These are phyloP conservation scores for Acer saccharum DNA, from an alignment of 345 rosid genomes.

Conservation along the genomic window DNA sequence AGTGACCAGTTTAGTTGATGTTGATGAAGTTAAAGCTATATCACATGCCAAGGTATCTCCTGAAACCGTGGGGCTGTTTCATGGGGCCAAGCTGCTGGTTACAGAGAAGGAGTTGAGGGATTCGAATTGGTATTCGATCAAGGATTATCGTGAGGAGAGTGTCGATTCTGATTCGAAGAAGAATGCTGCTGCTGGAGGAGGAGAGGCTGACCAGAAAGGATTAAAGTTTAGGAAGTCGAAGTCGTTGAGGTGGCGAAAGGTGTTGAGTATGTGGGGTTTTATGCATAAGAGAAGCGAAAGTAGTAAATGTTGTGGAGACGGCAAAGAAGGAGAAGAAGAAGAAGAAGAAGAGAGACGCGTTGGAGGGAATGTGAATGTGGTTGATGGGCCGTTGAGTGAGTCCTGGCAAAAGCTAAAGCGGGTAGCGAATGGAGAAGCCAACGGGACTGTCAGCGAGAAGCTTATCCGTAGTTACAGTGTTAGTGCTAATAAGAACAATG, in stretches of 20 bases:
- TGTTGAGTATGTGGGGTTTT: constrained; percentile 74
- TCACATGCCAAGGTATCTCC: constrained; percentile 73
- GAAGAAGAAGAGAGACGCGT: constrained; percentile 24
- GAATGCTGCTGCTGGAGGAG: constrained; percentile 35
- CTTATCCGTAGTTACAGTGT: constrained; percentile 62
- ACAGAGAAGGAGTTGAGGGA: constrained; percentile 58
- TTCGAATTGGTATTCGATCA: constrained; percentile 58
- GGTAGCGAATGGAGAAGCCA: constrained; percentile 39
- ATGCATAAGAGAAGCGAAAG: constrained; percentile 50
- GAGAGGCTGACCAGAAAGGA: constrained; percentile 37
- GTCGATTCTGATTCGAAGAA: constrained; percentile 46
- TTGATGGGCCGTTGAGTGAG: constrained; percentile 46
- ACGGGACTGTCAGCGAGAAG: constrained; percentile 52
- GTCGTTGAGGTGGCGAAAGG: constrained; percentile 49
- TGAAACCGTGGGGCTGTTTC: constrained; percentile 58
- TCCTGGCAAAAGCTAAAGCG: constrained; percentile 50
- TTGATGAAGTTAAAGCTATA: constrained; percentile 63
- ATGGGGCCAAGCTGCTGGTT: constrained; percentile 61
- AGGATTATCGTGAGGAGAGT: constrained; percentile 38
- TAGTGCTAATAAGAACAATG: constrained; percentile 60
- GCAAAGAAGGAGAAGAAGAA: constrained; percentile 8
- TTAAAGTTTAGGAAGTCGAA: constrained; percentile 51
- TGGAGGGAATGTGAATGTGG: constrained; percentile 41
- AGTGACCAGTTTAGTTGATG: constrained; percentile 48
- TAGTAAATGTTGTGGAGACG: constrained; percentile 35